Base-by-base conservation (phyloP, 2,329 filamentous ascomycete genomes). In the Chaetomiaceae sp. region DNA sequence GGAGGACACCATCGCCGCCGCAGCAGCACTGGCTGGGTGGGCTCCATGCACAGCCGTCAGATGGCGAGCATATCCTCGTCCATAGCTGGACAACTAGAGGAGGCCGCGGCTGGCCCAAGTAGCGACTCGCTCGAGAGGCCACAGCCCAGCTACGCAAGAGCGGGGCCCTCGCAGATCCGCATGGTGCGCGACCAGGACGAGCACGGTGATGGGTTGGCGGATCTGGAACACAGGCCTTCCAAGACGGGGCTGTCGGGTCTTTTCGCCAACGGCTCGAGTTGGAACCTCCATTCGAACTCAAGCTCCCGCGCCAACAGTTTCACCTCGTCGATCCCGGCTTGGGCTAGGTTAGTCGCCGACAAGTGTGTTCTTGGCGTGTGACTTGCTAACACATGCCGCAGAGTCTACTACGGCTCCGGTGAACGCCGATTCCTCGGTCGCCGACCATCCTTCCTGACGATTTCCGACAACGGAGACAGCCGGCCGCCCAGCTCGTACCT, bases 371-470 rank as follows among this genome's bases (percentile, higher is more conserved):
- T 14, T 12, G 6, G 3, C 15, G 17, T 11, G 38, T 45, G 14
- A 3, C 19, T 27, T 46, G 11, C 47, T 52, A n/a, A 59, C 42
- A 27, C 33, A 34, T 27, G 20, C n/a, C 8, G 9, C 37, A 83
- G 77, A 60, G 71, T 89, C 15, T 91, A 90, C 69, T 91, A 91
- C 66, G 82, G 83, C 33, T 83, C 82, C 49, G 83, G 84, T 47
- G 84, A 81, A 67, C 77, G 75, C 56, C 77, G 71, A 43, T 81
- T 71, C 53, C 68, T 87, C 44, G 72, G 74, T 33, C 67, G 53
- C 11, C 50, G 71, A 8, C 72, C 75, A 1, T 76, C 75, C 7
- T 71, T 76, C 58, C 68, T 75, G 29, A 70, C 77, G 62, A 63
- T 70, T 51, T 79, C 78, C 1, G 72, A 78, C 25, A 71, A 66